Conservation (phyloP, 2,329 filamentous ascomycete species). For the Stagonosporopsis cucurbitacearum region DNA sequence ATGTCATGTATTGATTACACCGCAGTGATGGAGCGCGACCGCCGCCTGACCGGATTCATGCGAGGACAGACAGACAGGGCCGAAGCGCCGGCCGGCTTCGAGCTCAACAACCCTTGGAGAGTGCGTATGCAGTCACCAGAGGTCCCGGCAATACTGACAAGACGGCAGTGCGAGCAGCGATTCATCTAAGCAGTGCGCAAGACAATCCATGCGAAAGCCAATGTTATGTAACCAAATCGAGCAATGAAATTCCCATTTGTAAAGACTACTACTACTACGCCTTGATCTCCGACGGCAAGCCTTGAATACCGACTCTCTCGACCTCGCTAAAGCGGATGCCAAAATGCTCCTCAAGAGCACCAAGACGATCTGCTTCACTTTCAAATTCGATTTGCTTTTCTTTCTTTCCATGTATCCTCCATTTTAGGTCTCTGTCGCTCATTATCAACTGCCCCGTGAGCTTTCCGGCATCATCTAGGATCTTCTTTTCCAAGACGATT, state of each 20-base stretch:
- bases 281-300: constrained; percentile 45
- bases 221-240: constrained; percentile 24
- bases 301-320: constrained; percentile 49
- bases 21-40: constrained; percentile 71
- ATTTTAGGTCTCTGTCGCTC: constrained; percentile 54
- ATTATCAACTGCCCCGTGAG: constrained; percentile 51
- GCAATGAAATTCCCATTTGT: constrained; percentile 20
- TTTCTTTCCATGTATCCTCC: constrained; percentile 53
- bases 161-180: constrained; percentile 46
- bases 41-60: constrained; percentile 65
- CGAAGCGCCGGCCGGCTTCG: constrained; percentile 66
- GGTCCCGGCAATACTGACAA: constrained; percentile 31
- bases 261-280: constrained; percentile 3
- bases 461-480: constrained; percentile 47
- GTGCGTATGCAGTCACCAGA: constrained; percentile 51
- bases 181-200: constrained; percentile 37
- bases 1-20: constrained; percentile 39
- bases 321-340: constrained; percentile 50
- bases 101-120: constrained; percentile 72
- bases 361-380: constrained; percentile 53
- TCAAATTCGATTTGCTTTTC: constrained; percentile 50
- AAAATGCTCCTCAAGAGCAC: constrained; percentile 54
- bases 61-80: constrained; percentile 68
- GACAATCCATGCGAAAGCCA: constrained; percentile 17
- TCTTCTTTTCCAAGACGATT: constrained; percentile 58